Evolutionary conservation across 1,284 basidiomycete genomes (phyloP), one percentile per base, ranked within the genome.

Genomic region (Hymenochaete sp.): DNA sequence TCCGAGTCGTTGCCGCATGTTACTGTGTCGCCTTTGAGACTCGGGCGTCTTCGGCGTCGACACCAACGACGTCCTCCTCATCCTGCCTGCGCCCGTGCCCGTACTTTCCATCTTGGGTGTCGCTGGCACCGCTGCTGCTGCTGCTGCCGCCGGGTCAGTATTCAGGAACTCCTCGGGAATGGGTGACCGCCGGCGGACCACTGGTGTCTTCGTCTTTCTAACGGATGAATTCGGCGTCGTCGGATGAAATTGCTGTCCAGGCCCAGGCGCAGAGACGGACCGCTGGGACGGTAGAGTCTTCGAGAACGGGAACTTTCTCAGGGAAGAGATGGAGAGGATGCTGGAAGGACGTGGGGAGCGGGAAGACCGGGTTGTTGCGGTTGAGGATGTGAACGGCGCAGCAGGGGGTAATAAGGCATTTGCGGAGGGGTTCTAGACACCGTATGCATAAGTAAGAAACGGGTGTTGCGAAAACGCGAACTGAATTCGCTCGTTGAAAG

Each of bases 221-320:
- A 39, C 31, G 8, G 47, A 35, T 22, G 28, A 27, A 28, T 38
- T 22, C 3, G 47, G 47, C 9, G 47, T 40, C 13, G 45, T 42
- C 14, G 42, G 45, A 14, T 47, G 39, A 37, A 47, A 24, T n/a
- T 31, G 32, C 26, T 37, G 32, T 27, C 26, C 40, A 28, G 45
- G 31, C 22, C 25, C 25, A 11, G 45, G 29, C 13, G 27, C n/a
- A 14, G 26, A 21, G n/a, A n/a, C n/a, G 14, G 14, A 19, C 29
- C 38, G 26, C 18, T 16, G 43, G 11, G 10, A 24, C 14, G 47
- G 47, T 5, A 45, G 31, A 14, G 47, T 45, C 25, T 40, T 49
- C 29, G 47, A 19, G 28, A 49, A 49, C 7, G 47, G 47, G 27
- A 39, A 38, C 22, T 49, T 49, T 36, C 47, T 28, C 47, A 42